Evolutionary conservation across 345 rosid genomes (phyloP).

Genomic region (Toxicodendron radicans): DNA sequence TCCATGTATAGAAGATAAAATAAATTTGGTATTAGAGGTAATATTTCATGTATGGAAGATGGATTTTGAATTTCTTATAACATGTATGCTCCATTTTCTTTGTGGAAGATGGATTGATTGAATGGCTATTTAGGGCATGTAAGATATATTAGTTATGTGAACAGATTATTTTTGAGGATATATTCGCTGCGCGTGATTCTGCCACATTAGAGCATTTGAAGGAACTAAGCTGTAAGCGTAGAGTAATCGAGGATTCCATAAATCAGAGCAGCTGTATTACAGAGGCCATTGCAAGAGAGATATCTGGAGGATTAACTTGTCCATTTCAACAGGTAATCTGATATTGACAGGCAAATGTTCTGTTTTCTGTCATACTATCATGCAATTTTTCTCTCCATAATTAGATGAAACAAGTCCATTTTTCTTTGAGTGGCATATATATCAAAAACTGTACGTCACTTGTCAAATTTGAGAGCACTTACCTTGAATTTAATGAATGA

Average conservation of each 20-base stretch:
- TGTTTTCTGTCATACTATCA: background rate
- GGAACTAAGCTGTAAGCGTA: slow-evolving; percentile 67
- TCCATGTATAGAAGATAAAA: background rate
- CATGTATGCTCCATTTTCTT: background rate
- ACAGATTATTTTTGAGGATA: slow-evolving; percentile 67
- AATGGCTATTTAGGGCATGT: background rate
- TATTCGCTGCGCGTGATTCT: slow-evolving; percentile 48
- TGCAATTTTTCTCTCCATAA: background rate
- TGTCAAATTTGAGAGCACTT: background rate
- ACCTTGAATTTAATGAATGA: background rate
- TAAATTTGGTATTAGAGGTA: no score
- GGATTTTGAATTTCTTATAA: background rate
- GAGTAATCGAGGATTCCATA: slow-evolving; percentile 60
- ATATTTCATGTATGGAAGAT: no score
- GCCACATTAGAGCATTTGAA: slow-evolving; percentile 54
- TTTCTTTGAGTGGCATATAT: background rate
- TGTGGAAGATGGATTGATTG: background rate
- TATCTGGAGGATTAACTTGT: slow-evolving; percentile 66
- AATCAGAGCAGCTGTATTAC: slow-evolving; percentile 55
- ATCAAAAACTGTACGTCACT: background rate
- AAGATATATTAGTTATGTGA: slow-evolving; percentile 5
- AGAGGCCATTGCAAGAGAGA: slow-evolving; percentile 69
- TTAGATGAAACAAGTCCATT: background rate
- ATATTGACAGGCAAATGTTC: background rate
- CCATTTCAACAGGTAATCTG: slow-evolving; percentile 50